A percentile compares a stretch with the other conserved stretches of the same genome.
These are phyloP conservation scores for Lentinus tigrinus DNA, from an alignment of 768 basidiomycete species.

Conservation along the genomic window DNA sequence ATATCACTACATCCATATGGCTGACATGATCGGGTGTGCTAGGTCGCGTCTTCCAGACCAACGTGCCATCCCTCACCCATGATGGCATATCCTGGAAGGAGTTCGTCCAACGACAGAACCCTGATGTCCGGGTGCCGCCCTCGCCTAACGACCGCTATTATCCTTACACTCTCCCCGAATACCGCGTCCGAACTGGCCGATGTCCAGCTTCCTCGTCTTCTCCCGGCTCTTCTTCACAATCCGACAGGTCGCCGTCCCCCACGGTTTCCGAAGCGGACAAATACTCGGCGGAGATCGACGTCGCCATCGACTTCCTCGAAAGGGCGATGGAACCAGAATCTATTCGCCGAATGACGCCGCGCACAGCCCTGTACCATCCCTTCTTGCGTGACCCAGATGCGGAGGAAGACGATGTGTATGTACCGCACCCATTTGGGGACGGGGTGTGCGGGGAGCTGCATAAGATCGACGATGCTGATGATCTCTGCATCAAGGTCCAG, in stretches of 20 bases:
- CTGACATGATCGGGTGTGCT: neutral
- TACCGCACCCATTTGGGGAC: constrained; percentile 66
- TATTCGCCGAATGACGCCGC: constrained; percentile 74
- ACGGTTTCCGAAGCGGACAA: constrained; percentile 34
- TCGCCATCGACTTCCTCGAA: constrained; percentile 75
- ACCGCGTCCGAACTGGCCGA: constrained; percentile 17
- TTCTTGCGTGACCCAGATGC: constrained; percentile 60
- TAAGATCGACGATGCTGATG: constrained; percentile 57
- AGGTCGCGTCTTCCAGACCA: constrained; percentile 92
- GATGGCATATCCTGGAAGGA: constrained; percentile 69
- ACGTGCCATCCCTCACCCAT: constrained; percentile 73
- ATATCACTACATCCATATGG: neutral
- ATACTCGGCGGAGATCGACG: constrained; percentile 55
- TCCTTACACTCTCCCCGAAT: constrained; percentile 40
- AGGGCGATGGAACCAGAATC: constrained; percentile 75
- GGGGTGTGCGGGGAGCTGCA: constrained; percentile 69
- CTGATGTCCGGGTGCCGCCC: constrained; percentile 54
- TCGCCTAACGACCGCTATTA: constrained; percentile 52
- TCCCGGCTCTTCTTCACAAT: constrained; percentile 24
- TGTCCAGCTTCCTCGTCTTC: constrained; percentile 37
- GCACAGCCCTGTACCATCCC: constrained; percentile 71
- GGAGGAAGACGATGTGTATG: constrained; percentile 58
- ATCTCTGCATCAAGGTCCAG: constrained; percentile 48
- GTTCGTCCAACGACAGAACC: constrained; percentile 79
- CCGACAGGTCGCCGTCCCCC: constrained; percentile 19